Conservation (phyloP, 768 basidiomycete species). For the Lyophyllum semitale region DNA sequence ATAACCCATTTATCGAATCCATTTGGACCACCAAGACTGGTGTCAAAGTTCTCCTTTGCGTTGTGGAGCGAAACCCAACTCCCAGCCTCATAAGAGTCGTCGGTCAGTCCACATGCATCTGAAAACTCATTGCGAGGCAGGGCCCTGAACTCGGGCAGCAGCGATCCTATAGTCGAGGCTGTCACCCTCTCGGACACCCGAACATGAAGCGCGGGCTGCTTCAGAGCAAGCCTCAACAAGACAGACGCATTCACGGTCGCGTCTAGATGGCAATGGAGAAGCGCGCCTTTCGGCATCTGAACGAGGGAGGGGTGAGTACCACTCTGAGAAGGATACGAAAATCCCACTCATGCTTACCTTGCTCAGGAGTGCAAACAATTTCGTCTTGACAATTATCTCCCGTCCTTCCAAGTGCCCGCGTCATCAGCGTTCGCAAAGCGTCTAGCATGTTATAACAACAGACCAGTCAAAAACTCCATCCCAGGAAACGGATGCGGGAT, state of each 20-base stretch:
- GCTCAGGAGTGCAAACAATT: constrained; percentile 59
- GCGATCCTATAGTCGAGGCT: constrained; percentile 36
- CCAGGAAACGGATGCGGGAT: constrained; percentile 71
- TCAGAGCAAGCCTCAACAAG: constrained; percentile 55
- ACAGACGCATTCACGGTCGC: constrained; percentile 60
- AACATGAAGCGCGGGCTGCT: constrained; percentile 64
- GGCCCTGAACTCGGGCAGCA: constrained; percentile 55
- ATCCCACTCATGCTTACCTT: constrained; percentile 41
- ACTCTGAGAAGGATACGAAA: not conserved
- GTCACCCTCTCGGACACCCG: constrained; percentile 43
- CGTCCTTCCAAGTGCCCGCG: constrained; percentile 48
- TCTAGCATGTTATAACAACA: not conserved
- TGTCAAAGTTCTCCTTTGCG: constrained; percentile 56
- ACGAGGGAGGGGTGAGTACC: not conserved
- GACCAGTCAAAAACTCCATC: constrained; percentile 78
- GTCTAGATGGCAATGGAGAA: constrained; percentile 77
- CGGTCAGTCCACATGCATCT: constrained; percentile 35
- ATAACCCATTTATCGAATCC: constrained; percentile 73
- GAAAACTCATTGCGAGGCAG: constrained; percentile 40
- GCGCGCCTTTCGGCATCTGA: constrained; percentile 81
- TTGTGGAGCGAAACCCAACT: constrained; percentile 56
- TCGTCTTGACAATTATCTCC: constrained; percentile 58
- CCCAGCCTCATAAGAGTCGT: constrained; percentile 40
- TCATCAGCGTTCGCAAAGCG: not conserved
- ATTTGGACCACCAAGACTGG: constrained; percentile 55